phyloP scores from a whole-genome alignment of 768 basidiomycete species.

The Macrolepiota dolichaula region DNA sequence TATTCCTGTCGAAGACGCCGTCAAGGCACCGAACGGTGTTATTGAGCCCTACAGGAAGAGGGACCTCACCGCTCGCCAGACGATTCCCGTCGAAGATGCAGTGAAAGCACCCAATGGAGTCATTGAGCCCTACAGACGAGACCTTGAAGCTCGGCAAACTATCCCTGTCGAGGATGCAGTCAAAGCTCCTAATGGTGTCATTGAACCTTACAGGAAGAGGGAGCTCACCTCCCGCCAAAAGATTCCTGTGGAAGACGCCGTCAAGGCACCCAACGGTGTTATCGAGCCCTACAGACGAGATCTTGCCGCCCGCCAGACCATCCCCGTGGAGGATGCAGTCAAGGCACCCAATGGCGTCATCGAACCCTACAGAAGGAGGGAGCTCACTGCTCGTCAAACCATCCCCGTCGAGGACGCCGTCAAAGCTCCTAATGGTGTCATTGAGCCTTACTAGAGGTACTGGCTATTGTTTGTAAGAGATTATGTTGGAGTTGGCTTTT shows the following conservation, averaged over 20 bases:
- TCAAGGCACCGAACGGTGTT: constrained; percentile 1
- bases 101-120: constrained; percentile 17
- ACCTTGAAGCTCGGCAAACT: constrained; percentile 10
- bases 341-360: constrained; percentile 26
- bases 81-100: constrained; percentile 21
- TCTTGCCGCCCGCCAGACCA: constrained; percentile 20
- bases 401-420: constrained; percentile 26
- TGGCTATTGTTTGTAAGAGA: neutral
- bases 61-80: no score
- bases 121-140: constrained; percentile 16
- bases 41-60: no score
- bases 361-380: constrained; percentile 18
- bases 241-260: constrained; percentile 21
- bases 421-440: constrained; percentile 24
- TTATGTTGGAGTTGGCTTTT: neutral
- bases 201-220: constrained; percentile 15
- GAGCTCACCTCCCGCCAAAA: neutral
- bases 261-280: constrained; percentile 21
- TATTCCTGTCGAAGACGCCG: constrained; percentile 19
- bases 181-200: constrained; percentile 15
- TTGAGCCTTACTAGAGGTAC: constrained; percentile 20
- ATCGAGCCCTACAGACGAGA: constrained; percentile 43
- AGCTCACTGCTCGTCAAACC: constrained; percentile 17
- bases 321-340: constrained; percentile 25
- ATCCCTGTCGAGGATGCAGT: constrained; percentile 20